Base-by-base conservation (phyloP, 306 rosid genomes). In the Inga laurina region DNA sequence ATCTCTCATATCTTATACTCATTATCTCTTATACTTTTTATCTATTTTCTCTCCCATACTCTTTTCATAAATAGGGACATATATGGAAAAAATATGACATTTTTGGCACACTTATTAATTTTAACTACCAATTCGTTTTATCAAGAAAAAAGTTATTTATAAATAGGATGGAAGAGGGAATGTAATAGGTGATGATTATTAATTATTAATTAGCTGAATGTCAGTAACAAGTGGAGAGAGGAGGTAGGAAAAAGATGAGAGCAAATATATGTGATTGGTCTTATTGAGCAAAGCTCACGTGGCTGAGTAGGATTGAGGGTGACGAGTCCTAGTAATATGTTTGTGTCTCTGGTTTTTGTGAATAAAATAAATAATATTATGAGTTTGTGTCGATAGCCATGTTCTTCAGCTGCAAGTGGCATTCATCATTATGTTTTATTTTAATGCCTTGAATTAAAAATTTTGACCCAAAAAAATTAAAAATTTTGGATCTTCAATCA, bases 281-380 rank as follows among this genome's bases (percentile, higher is more conserved):
- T 75, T 81, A 51, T 83, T 62, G 62, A 71, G 35, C 14, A 39
- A 0, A 72, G 45, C 90, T 82, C 82, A 84, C 88, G 87, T 84
- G 90, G 86, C 34, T 80, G 74, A 89, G 82, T 77, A 37, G 82
- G 91, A 88, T 77, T 10, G 48, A 48, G 19, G 1, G 51, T 46
- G 1, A 30, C 39, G 16, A 73, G 45, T 41, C 16, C 32, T 4
- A 44, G 30, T 16, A 5, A 13, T 82, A 74, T 76, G 44, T 32
- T 13, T 19, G 37, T 1, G 68, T 7, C 0, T 71, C 2, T 49
- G 61, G 59, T 46, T 72, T 72, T 43, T 3, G 43, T 39, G 43
- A 4, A 32, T 51, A 3, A 5, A 12, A 18, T 2, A 16, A 72
- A 45, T 14, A 34, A 24, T 21, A 56, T 21, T 21, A 9, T n/a